Percentiles rank a stretch among this genome's conserved stretches.
Conservation (phyloP, 2,329 filamentous ascomycete genomes). For the Penicillium olsonii region DNA sequence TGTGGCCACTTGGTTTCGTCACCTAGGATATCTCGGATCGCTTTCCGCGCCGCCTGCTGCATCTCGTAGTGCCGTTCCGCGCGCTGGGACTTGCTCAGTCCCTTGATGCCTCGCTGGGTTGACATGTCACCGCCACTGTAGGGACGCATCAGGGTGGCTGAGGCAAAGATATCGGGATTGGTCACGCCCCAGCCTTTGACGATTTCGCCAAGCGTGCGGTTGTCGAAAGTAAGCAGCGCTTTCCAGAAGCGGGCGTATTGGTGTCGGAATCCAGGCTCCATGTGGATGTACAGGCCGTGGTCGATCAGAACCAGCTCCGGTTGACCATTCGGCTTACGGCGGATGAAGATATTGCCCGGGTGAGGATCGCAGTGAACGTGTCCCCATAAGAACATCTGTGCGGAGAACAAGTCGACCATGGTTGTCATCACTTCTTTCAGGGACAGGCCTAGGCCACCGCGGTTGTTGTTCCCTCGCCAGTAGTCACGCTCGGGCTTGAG, state of each 20-base stretch:
- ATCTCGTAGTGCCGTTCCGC: constrained; percentile 71
- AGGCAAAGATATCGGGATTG: constrained; percentile 87
- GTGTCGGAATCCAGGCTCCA: constrained; percentile 78
- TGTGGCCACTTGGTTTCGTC: constrained; percentile 88
- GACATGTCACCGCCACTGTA: constrained; percentile 81
- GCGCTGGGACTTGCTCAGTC: constrained; percentile 55
- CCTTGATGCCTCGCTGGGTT: constrained; percentile 59
- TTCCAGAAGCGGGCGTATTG: constrained; percentile 94
- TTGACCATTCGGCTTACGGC: constrained; percentile 76
- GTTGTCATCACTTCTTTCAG: constrained; percentile 90
- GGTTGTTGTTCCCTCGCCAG: constrained; percentile 72
- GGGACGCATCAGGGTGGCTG: constrained; percentile 82
- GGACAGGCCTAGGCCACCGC: constrained; percentile 80
- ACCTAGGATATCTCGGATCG: constrained; percentile 75
- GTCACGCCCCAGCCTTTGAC: constrained; percentile 83
- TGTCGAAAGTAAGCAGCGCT: constrained; percentile 89
- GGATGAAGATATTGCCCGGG: constrained; percentile 95
- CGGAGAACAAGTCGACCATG: constrained; percentile 95
- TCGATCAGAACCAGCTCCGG: constrained; percentile 94
- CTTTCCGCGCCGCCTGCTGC: constrained; percentile 70
- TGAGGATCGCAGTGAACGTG: constrained; percentile 96
- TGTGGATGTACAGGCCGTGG: constrained; percentile 92
- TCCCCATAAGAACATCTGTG: constrained; percentile 97
- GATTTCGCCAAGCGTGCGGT: constrained; percentile 71
- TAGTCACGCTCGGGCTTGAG: constrained; percentile 78